Percentiles rank a stretch among this genome's conserved stretches.
These are phyloP conservation scores for Chernovozyma aurita DNA, from an alignment of 1,139 yeast species.

Conservation along the genomic window DNA sequence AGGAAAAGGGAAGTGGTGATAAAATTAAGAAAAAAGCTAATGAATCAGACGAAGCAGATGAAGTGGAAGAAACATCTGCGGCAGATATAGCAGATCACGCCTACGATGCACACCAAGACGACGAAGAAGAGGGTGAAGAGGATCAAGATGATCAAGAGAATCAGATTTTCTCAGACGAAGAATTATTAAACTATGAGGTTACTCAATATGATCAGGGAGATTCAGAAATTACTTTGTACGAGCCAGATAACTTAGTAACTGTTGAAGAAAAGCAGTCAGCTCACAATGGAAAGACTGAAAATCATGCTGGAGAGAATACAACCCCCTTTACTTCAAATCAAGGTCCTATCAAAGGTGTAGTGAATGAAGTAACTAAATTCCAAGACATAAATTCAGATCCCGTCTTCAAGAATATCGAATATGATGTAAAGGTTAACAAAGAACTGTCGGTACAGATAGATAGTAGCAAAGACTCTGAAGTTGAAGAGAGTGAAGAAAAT, in stretches of 20 bases:
- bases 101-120: background rate
- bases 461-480: too few relatives aligned
- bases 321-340: too few relatives aligned
- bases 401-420: too few relatives aligned
- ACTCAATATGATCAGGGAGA: background rate
- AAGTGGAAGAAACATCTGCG: constrained; percentile 1
- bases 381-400: too few relatives aligned
- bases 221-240: background rate
- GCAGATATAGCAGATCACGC: background rate
- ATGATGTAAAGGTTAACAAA: too few relatives aligned
- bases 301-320: too few relatives aligned
- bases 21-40: constrained; percentile 4
- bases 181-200: constrained; percentile 1
- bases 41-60: constrained; percentile 8
- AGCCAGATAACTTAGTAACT: background rate
- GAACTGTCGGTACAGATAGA: too few relatives aligned
- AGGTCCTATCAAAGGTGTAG: too few relatives aligned
- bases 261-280: too few relatives aligned
- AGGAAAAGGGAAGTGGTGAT: constrained; percentile 2
- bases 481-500: constrained; percentile 13
- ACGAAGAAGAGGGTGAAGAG: background rate
- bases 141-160: background rate
- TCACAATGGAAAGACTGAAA: too few relatives aligned
- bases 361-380: too few relatives aligned
- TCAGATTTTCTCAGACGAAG: constrained; percentile 3